Evolutionary conservation across 352 stramenopile genomes (phyloP), one percentile per base, ranked within the genome.

Genomic region (Thalassiosira hispida): DNA sequence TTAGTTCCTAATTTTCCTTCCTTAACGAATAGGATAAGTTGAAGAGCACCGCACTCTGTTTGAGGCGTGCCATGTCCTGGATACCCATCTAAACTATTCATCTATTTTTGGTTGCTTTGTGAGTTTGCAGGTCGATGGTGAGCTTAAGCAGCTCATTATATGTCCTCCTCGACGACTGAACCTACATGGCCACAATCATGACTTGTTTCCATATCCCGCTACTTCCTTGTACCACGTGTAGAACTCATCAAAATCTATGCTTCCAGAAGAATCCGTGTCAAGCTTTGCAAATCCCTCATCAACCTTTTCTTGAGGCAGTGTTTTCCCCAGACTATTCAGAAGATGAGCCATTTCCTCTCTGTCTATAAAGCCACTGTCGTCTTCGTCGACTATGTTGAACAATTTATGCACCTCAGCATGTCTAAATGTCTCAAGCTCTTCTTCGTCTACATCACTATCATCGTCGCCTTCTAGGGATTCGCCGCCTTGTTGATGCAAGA

Each of bases 161-260:
- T n/a, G n/a, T n/a, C n/a, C n/a, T n/a, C n/a, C n/a, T n/a, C n/a
- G n/a, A n/a, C n/a, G n/a, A n/a, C n/a, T n/a, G n/a, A n/a, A n/a
- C n/a, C n/a, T n/a, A n/a, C n/a, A n/a, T n/a, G n/a, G n/a, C n/a
- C n/a, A n/a, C n/a, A n/a, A n/a, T 35, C 2, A 66, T 49, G 42
- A 46, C 14, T 42, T 63, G n/a, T 75, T 67, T 51, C 27, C 20
- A 29, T 40, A 35, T 20, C 53, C 64, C 29, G 62, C 74, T 1
- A 75, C 74, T 27, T 64, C 31, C 31, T 77, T 84, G 60, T 80
- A 80, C 77, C 77, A 85, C 27, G 59, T 38, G 66, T 74, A 85
- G 40, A 85, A 85, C 52, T 85, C 77, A 53, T 85, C 72, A 64
- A 85, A 85, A 55, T 85, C 77, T 46, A 85, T 85, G 4, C 72